phyloP scores from a whole-genome alignment of 192 early-diverging fungal species.

The Diversispora epigaea region DNA sequence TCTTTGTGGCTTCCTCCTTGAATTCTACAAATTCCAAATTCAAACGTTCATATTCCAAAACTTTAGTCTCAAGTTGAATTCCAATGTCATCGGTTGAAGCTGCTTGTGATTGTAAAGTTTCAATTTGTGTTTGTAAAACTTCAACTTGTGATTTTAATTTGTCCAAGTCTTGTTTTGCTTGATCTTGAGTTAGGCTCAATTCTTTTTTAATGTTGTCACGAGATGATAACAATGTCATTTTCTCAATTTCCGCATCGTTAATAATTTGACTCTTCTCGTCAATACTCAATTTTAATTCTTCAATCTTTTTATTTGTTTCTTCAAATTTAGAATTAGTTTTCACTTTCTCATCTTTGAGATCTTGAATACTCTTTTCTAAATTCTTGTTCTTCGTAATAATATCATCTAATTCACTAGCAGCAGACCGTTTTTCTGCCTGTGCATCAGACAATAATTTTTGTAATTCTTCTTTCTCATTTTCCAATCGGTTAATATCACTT shows the following conservation, averaged over 20 bases:
- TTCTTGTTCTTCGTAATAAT: constrained; percentile 9
- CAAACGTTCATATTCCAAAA: too few relatives aligned
- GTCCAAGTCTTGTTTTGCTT: constrained; percentile 7
- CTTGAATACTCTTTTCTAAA: constrained; percentile 27
- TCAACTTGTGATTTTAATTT: neutral
- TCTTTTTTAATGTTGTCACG: neutral
- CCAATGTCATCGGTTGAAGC: too few relatives aligned
- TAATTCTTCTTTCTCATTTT: constrained; percentile 37
- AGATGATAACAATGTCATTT: constrained; percentile 5
- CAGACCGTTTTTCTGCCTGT: constrained; percentile 24
- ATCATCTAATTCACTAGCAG: constrained; percentile 10
- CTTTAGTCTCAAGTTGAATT: too few relatives aligned
- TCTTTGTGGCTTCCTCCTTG: constrained; percentile 8
- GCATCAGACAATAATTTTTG: constrained; percentile 30
- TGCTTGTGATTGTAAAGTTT: neutral
- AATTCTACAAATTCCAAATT: constrained; percentile 24
- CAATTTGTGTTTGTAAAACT: neutral
- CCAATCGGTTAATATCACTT: constrained; percentile 48
- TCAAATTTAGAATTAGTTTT: neutral
- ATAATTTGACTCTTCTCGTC: constrained; percentile 9
- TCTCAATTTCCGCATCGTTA: constrained; percentile 32
- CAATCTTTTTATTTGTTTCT: neutral
- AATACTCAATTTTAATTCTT: constrained; percentile 7
- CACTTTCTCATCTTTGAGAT: constrained; percentile 4
- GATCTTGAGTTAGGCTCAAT: constrained; percentile 26